Evolutionary conservation across 1,284 basidiomycete genomes (phyloP).

Genomic region (Tilletia caries): DNA sequence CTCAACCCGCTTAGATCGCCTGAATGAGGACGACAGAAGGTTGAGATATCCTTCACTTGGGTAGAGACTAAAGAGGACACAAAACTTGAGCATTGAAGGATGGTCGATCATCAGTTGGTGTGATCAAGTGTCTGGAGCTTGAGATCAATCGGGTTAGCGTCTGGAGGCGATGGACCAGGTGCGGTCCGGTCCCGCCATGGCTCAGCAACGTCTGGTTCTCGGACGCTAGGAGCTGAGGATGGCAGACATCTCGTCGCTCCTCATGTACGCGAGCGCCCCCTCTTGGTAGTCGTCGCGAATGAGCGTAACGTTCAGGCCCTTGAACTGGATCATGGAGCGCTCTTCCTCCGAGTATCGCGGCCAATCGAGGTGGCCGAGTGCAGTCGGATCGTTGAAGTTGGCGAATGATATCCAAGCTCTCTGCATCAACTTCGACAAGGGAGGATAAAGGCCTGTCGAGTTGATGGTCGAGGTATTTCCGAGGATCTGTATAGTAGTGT

Average conservation of each 20-base stretch:
- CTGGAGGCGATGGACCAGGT: too few species aligned
- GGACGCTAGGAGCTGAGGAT: not conserved
- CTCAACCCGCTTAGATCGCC: too few species aligned
- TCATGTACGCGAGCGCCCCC: not conserved
- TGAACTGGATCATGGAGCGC: not conserved
- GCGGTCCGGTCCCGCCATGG: too few species aligned
- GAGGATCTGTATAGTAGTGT: not conserved
- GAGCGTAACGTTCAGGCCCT: not conserved
- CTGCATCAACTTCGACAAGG: not conserved
- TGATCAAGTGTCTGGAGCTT: too few species aligned
- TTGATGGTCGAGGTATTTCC: not conserved
- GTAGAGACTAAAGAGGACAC: too few species aligned
- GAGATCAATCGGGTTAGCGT: too few species aligned
- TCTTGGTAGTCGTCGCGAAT: not conserved
- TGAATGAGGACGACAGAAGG: too few species aligned
- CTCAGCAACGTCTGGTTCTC: too few species aligned
- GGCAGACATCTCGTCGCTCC: not conserved
- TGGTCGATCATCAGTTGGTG: too few species aligned
- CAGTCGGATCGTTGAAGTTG: not conserved
- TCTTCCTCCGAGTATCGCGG: not conserved
- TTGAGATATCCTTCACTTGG: too few species aligned
- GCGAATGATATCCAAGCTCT: slow-evolving; percentile 8
- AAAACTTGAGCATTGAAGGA: too few species aligned
- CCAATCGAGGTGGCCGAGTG: not conserved
- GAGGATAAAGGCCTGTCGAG: not conserved